phyloP scores from a whole-genome alignment of 164 flowering plant species.

The Nymphaea colorata region DNA sequence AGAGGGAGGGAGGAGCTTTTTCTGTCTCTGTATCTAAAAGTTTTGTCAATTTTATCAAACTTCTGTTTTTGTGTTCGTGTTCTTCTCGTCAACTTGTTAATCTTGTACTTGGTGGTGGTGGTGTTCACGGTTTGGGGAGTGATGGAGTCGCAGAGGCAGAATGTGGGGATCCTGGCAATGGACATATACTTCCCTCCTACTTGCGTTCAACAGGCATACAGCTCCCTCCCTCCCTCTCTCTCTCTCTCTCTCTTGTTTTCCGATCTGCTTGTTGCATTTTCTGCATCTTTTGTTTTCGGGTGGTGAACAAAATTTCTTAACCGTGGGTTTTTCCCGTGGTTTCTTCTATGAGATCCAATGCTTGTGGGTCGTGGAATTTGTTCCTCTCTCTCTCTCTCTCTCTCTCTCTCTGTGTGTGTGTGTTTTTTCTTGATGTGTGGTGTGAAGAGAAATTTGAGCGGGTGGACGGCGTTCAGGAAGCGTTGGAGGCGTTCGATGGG shows the following conservation, averaged over 20 bases:
- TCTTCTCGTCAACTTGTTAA: no score
- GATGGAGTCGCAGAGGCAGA: constrained; percentile 43
- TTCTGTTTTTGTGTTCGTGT: no score
- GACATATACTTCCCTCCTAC: constrained; percentile 87
- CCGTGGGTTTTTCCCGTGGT: neutral
- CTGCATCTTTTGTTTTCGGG: neutral
- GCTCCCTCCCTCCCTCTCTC: neutral
- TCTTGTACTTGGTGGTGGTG: no score
- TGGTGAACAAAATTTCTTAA: neutral
- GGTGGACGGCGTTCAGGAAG: constrained; percentile 38
- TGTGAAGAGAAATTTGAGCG: neutral
- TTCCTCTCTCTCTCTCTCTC: neutral
- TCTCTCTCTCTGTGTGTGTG: neutral
- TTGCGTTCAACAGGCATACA: constrained; percentile 60
- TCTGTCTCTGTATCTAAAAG: no score
- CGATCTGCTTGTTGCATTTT: neutral
- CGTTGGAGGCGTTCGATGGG: constrained; percentile 92
- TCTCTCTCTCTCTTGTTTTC: neutral
- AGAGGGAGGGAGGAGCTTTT: no score
- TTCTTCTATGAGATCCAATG: neutral
- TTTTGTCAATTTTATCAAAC: no score
- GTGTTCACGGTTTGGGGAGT: neutral
- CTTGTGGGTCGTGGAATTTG: neutral
- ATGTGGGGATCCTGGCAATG: constrained; percentile 79
- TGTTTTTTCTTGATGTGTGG: no score